Conservation (phyloP, 176 grass and related monocot species). For the Thinopyrum elongatum region DNA sequence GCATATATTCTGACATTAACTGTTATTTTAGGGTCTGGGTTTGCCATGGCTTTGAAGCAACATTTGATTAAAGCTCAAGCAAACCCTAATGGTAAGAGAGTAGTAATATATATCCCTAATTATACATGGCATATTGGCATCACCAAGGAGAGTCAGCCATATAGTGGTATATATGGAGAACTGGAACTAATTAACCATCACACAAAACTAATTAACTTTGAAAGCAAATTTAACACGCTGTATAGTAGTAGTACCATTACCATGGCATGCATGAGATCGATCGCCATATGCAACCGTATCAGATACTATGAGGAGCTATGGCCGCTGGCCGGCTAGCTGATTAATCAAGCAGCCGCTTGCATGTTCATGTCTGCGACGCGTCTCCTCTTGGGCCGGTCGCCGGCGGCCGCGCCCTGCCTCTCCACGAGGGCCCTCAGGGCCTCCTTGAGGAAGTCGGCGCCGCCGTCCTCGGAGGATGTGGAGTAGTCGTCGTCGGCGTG, state of each 20-base stretch:
- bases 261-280: constrained; percentile 11
- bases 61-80: constrained; percentile 48
- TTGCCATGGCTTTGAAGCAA: constrained; percentile 39
- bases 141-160: constrained; percentile 31
- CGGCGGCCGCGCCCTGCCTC: constrained; percentile 29
- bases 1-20: constrained; percentile 23
- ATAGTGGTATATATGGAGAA: not conserved
- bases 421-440: constrained; percentile 66
- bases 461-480: not conserved
- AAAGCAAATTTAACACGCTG: constrained; percentile 7
- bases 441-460: constrained; percentile 52
- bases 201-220: constrained; percentile 25
- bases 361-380: constrained; percentile 65
- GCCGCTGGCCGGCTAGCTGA: not conserved
- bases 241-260: constrained; percentile 12
- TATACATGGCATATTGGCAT: constrained; percentile 31
- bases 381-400: constrained; percentile 77
- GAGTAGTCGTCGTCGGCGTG: constrained; percentile 11
- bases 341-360: constrained; percentile 35
- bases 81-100: constrained; percentile 36
- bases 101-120: constrained; percentile 16
- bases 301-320: constrained; percentile 17
- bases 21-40: constrained; percentile 25
- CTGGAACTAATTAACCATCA: constrained; percentile 21
- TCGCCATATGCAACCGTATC: constrained; percentile 20